These are phyloP conservation scores for Ophiorrhiza pumila DNA, from an alignment of 257 asterid genomes.

Conservation along the genomic window DNA sequence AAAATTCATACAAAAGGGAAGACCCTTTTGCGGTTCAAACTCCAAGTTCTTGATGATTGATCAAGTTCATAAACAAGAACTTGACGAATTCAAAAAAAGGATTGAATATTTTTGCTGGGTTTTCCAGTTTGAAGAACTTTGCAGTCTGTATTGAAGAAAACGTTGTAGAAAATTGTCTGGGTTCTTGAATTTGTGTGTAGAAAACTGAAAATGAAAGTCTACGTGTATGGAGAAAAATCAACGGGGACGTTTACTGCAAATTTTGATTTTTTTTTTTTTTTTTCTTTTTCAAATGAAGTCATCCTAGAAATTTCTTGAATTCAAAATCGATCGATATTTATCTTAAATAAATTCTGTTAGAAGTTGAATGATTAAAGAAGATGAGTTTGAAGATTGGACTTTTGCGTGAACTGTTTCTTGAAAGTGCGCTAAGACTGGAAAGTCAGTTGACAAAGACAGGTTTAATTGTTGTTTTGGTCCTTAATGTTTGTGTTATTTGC, in stretches of 20 bases:
- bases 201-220: neutral
- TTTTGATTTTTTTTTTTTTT: neutral
- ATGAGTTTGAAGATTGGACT: too few species aligned
- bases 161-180: neutral
- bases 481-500: too few species aligned
- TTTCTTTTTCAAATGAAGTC: too few species aligned
- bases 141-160: neutral
- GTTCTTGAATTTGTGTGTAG: conserved; percentile 1
- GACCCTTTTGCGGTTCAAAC: neutral
- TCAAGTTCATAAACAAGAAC: neutral
- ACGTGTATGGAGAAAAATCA: conserved; percentile 3
- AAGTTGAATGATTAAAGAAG: too few species aligned
- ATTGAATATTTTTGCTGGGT: neutral
- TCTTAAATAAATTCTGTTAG: too few species aligned
- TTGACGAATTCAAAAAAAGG: neutral
- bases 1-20: neutral
- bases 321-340: too few species aligned
- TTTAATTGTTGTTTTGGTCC: too few species aligned
- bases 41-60: neutral
- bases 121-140: neutral
- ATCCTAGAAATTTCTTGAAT: too few species aligned
- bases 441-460: too few species aligned
- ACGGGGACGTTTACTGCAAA: neutral
- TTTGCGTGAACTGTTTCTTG: too few species aligned
- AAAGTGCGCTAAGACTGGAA: too few species aligned